These are phyloP conservation scores for Adansonia rubrostipa DNA, from an alignment of 441 rosid species.

Conservation along the genomic window DNA sequence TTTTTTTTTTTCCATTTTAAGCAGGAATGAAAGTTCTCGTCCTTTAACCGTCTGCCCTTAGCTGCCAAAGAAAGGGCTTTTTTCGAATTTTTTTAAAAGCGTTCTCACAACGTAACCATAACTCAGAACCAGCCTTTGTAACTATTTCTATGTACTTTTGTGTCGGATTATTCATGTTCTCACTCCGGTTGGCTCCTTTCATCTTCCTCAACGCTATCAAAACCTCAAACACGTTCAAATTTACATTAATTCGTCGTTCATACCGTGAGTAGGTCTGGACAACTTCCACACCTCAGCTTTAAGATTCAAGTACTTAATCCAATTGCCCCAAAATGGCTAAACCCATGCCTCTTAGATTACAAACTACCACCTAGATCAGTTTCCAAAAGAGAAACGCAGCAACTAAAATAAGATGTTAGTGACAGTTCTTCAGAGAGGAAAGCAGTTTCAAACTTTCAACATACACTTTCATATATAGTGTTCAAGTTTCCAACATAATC, in stretches of 20 bases:
- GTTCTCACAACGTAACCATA: slow-evolving; percentile 78
- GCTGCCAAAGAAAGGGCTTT: slow-evolving; percentile 30
- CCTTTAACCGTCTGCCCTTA: not conserved
- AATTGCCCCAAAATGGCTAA: not conserved
- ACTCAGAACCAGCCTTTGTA: slow-evolving; percentile 64
- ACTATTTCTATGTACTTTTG: slow-evolving; percentile 62
- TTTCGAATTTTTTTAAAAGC: slow-evolving; percentile 45
- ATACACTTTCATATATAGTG: not conserved
- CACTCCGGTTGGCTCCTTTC: slow-evolving; percentile 51
- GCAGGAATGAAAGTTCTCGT: not conserved
- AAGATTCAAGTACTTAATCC: not conserved
- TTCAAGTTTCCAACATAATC: not conserved
- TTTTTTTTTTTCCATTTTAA: not conserved
- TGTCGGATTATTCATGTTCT: slow-evolving; percentile 59
- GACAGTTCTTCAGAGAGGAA: not conserved
- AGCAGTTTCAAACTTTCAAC: slow-evolving; percentile 3
- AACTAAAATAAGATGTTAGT: not conserved
- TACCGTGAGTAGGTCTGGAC: too few relatives aligned
- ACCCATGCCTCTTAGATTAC: not conserved
- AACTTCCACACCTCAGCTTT: not conserved
- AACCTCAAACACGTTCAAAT: slow-evolving; percentile 35
- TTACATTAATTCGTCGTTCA: not conserved
- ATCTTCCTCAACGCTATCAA: slow-evolving; percentile 57
- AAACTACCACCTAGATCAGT: too few relatives aligned
- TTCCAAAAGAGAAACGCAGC: not conserved